phyloP scores from a whole-genome alignment of 306 rosid species.

The Cucurbita pepo region DNA sequence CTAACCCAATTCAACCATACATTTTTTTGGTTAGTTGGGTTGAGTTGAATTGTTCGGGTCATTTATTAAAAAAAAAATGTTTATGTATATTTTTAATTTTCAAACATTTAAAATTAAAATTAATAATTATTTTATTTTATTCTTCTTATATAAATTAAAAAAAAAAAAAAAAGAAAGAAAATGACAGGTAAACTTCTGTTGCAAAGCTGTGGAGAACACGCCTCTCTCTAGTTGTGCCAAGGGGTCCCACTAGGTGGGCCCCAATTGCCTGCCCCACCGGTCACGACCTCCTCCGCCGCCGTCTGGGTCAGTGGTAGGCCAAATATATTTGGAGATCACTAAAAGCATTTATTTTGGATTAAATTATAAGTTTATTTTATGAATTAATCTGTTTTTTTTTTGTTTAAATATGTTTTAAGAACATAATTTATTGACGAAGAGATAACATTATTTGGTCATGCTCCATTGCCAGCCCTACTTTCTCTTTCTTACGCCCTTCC shows the following conservation, averaged over 20 bases:
- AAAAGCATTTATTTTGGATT: too few relatives aligned
- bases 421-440: too few relatives aligned
- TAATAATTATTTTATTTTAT: background rate
- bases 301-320: background rate
- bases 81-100: too few relatives aligned
- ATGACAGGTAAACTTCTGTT: conserved; percentile 3
- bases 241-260: background rate
- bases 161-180: background rate
- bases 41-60: too few relatives aligned
- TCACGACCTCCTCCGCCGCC: background rate
- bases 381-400: too few relatives aligned
- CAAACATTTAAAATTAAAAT: background rate
- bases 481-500: conserved; percentile 1
- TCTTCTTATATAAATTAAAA: background rate
- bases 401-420: too few relatives aligned
- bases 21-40: too few relatives aligned
- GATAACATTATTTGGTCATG: background rate
- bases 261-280: background rate
- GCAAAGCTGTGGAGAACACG: background rate
- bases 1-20: too few relatives aligned
- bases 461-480: background rate
- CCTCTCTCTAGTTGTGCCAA: background rate
- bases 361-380: too few relatives aligned
- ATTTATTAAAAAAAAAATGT: too few relatives aligned
- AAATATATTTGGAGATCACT: too few relatives aligned